A percentile compares a stretch with the other conserved stretches of the same genome.
Conservation (phyloP, 2,329 filamentous ascomycete genomes). For the Zelopaecilomyces penicillatus region DNA sequence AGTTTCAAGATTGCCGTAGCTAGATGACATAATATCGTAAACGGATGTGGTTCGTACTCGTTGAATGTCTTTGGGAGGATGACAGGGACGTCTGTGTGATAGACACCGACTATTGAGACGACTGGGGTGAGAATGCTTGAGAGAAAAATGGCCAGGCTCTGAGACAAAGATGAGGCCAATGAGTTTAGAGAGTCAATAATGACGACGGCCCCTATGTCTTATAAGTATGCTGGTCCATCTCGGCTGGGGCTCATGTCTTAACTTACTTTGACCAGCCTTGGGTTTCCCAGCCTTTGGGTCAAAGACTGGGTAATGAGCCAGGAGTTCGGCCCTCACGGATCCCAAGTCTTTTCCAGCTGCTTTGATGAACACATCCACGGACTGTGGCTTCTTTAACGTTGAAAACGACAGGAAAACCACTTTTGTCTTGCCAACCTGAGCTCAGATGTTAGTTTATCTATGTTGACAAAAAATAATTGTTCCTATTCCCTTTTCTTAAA, state of each 20-base stretch:
- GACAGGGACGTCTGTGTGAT: slow-evolving; percentile 72
- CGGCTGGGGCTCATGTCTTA: neutral
- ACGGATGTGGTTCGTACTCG: slow-evolving; percentile 58
- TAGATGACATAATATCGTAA: slow-evolving; percentile 70
- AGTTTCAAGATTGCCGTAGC: slow-evolving; percentile 78
- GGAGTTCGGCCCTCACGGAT: slow-evolving; percentile 51
- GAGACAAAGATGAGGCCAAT: slow-evolving; percentile 45
- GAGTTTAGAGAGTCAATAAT: slow-evolving; percentile 74
- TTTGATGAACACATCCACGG: slow-evolving; percentile 60
- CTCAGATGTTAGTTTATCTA: too few species aligned
- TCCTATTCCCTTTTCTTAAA: neutral
- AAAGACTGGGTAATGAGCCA: slow-evolving; percentile 37
- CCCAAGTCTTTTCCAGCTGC: slow-evolving; percentile 51
- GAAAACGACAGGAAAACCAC: slow-evolving; percentile 73
- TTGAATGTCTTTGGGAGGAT: slow-evolving; percentile 32
- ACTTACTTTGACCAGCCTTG: slow-evolving; percentile 36
- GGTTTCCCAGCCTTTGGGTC: slow-evolving; percentile 29
- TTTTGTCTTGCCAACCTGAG: slow-evolving; percentile 53
- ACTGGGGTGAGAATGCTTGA: slow-evolving; percentile 57
- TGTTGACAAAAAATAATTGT: too few species aligned
- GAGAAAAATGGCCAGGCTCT: slow-evolving; percentile 59
- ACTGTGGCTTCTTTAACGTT: slow-evolving; percentile 55
- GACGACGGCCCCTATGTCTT: slow-evolving; percentile 55
- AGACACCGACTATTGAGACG: slow-evolving; percentile 67
- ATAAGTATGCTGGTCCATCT: neutral